Evolutionary conservation across 306 rosid genomes (phyloP).

Genomic region (Castanopsis chinensis): DNA sequence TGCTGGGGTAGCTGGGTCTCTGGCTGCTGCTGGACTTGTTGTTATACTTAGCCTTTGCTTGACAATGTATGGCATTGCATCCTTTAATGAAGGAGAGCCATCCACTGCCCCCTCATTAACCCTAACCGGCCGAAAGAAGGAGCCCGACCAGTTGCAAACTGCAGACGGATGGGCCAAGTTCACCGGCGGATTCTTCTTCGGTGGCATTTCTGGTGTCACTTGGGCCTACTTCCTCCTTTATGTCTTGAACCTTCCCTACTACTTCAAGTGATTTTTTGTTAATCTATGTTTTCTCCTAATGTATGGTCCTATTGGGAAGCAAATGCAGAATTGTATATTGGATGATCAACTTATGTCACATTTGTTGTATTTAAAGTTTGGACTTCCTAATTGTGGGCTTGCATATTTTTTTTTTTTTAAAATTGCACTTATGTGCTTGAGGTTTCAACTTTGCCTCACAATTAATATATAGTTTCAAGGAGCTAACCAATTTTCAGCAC

Average conservation of each 20-base stretch:
- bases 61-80: conserved; percentile 72
- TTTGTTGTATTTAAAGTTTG: not conserved
- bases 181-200: conserved; percentile 95
- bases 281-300: not conserved
- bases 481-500: too few species aligned
- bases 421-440: not conserved
- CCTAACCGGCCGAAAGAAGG: conserved; percentile 82
- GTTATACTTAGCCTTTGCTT: conserved; percentile 75
- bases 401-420: too few species aligned
- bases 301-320: conserved; percentile 19
- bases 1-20: conserved; percentile 77
- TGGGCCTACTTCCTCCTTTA: conserved; percentile 91
- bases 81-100: conserved; percentile 93
- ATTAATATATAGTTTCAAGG: too few species aligned
- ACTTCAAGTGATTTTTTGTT: conserved; percentile 49
- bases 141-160: conserved; percentile 88
- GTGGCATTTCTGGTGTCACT: conserved; percentile 87
- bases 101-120: conserved; percentile 78
- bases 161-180: conserved; percentile 97
- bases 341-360: conserved; percentile 15
- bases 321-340: conserved; percentile 25
- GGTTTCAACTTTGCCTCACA: not conserved
- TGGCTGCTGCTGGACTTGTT: conserved; percentile 87
- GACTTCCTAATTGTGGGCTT: not conserved
- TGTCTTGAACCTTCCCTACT: conserved; percentile 79